A percentile compares a stretch with the other conserved stretches of the same genome.
These are phyloP conservation scores for Luffa aegyptiaca DNA, from an alignment of 306 rosid species.

Conservation along the genomic window DNA sequence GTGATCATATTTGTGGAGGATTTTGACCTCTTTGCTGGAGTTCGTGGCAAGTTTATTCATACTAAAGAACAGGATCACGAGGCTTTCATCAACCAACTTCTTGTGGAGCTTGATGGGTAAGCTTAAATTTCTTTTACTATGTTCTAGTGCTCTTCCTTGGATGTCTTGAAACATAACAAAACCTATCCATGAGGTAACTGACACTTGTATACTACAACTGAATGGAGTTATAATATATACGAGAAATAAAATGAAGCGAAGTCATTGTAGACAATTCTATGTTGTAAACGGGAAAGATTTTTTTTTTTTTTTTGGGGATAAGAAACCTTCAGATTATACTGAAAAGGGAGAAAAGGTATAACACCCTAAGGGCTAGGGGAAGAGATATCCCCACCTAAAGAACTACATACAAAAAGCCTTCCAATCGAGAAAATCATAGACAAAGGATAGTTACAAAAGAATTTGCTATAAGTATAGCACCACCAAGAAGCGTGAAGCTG, in stretches of 20 bases:
- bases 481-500: too few species aligned
- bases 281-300: not conserved
- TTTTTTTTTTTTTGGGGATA: too few species aligned
- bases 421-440: too few species aligned
- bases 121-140: slow-evolving; percentile 1
- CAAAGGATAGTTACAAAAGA: too few species aligned
- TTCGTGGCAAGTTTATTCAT: slow-evolving; percentile 78
- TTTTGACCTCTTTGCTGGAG: slow-evolving; percentile 97
- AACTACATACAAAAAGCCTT: too few species aligned
- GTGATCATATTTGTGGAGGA: slow-evolving; percentile 97
- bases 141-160: not conserved
- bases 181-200: not conserved
- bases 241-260: not conserved
- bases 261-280: not conserved
- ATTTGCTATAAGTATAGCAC: too few species aligned
- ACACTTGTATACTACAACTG: not conserved
- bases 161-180: not conserved
- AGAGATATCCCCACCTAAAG: too few species aligned
- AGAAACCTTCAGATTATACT: too few species aligned
- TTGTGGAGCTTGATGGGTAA: slow-evolving; percentile 99
- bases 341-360: too few species aligned
- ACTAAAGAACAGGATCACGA: slow-evolving; percentile 96
- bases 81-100: slow-evolving; percentile 94
- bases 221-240: not conserved
- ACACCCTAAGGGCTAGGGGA: too few species aligned